These are phyloP conservation scores for Clitocybe nebularis DNA, from an alignment of 1,284 basidiomycete genomes.

Conservation along the genomic window DNA sequence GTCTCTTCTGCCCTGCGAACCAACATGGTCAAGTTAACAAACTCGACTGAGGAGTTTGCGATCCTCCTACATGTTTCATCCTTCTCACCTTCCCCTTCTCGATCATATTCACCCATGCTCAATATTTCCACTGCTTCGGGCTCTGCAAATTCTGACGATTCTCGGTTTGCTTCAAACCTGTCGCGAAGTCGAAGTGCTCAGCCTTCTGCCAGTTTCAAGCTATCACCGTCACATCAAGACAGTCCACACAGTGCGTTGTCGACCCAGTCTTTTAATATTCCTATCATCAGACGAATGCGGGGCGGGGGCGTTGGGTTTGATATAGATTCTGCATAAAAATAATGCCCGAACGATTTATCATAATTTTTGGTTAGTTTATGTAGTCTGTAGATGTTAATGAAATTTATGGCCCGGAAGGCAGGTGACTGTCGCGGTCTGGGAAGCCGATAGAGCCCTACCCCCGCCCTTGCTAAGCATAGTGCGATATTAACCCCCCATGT, in stretches of 20 bases:
- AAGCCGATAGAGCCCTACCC: no score
- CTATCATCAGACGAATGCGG: conserved; percentile 21
- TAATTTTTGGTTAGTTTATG: no score
- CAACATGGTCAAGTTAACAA: conserved; percentile 69
- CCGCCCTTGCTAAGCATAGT: no score
- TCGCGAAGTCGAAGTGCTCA: conserved; percentile 60
- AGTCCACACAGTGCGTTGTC: conserved; percentile 54
- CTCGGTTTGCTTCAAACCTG: conserved; percentile 44
- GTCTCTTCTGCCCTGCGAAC: conserved; percentile 57
- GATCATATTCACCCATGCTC: conserved; percentile 59
- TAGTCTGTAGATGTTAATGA: no score
- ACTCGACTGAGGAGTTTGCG: conserved; percentile 74
- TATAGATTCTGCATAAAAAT: background rate
- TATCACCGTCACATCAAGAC: conserved; percentile 32
- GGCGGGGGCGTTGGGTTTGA: conserved; percentile 15
- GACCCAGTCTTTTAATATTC: conserved; percentile 47
- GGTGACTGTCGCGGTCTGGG: no score
- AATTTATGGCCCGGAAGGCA: no score
- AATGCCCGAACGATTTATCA: background rate
- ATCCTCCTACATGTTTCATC: conserved; percentile 79
- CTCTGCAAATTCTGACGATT: conserved; percentile 32
- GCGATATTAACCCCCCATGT: no score
- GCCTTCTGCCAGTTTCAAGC: conserved; percentile 38
- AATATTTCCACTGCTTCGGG: conserved; percentile 16
- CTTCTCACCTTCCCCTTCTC: conserved; percentile 53